These are phyloP conservation scores for Sinapis alba DNA, from an alignment of 441 rosid genomes.

Conservation along the genomic window DNA sequence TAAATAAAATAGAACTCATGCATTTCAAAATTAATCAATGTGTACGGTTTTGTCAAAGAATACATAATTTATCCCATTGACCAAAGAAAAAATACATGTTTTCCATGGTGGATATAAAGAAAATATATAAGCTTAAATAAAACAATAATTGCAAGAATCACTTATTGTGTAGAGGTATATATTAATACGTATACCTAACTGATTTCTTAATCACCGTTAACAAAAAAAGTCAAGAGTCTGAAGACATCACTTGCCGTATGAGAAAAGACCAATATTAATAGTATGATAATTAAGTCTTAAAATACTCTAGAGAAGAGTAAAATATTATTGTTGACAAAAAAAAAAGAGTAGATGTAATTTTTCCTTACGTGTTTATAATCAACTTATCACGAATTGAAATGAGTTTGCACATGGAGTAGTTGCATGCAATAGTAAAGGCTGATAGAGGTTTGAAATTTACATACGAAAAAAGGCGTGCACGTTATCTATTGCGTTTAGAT, in stretches of 20 bases:
- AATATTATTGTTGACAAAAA: neutral
- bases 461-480: slow-evolving; percentile 23
- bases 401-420: slow-evolving; percentile 26
- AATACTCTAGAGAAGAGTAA: neutral
- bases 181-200: neutral
- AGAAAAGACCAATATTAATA: neutral
- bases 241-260: neutral
- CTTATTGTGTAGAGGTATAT: neutral
- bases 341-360: neutral
- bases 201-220: neutral
- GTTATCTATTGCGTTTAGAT: slow-evolving; percentile 36
- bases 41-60: neutral
- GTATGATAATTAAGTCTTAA: neutral
- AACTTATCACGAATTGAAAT: neutral
- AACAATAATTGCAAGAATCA: neutral
- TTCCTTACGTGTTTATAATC: neutral
- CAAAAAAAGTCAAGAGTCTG: neutral
- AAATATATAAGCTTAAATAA: neutral
- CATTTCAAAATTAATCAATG: neutral
- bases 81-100: neutral
- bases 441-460: slow-evolving; percentile 5
- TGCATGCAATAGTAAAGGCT: slow-evolving; percentile 30
- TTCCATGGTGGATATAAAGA: neutral
- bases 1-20: neutral
- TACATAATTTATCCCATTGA: neutral